These are phyloP conservation scores for Xylariaceae sp. DNA, from an alignment of 2,329 filamentous ascomycete species.

Conservation along the genomic window DNA sequence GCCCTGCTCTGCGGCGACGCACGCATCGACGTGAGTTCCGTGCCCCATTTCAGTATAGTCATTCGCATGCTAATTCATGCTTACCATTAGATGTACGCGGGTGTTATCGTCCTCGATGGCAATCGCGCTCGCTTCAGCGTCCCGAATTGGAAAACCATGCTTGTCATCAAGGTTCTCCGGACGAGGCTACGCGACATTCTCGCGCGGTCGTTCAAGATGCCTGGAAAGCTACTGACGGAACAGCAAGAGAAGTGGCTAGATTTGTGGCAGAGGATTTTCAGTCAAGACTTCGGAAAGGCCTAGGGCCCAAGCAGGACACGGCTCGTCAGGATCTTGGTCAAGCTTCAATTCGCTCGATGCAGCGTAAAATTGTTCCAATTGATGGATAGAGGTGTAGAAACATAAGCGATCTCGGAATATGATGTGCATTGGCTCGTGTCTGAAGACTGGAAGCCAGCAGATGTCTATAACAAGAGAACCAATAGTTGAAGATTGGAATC, in stretches of 20 bases:
- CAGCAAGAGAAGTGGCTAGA: constrained; percentile 72
- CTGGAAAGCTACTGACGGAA: constrained; percentile 56
- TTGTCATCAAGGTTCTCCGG: constrained; percentile 81
- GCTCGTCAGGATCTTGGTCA: too few relatives aligned
- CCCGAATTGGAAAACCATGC: constrained; percentile 83
- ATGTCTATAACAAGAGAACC: too few relatives aligned
- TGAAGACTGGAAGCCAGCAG: too few relatives aligned
- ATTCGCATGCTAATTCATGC: neutral
- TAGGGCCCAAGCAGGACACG: too few relatives aligned
- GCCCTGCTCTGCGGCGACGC: constrained; percentile 83
- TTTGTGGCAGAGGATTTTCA: constrained; percentile 68
- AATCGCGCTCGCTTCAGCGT: constrained; percentile 82
- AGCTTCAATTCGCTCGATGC: too few relatives aligned
- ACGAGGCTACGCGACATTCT: constrained; percentile 71
- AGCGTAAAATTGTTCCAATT: too few relatives aligned
- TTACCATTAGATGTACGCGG: constrained; percentile 66
- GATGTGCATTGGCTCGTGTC: too few relatives aligned
- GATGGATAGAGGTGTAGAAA: too few relatives aligned
- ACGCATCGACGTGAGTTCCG: constrained; percentile 66
- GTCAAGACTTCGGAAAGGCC: constrained; percentile 35
- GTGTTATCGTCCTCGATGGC: constrained; percentile 80
- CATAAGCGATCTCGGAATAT: too few relatives aligned
- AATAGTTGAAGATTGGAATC: too few relatives aligned
- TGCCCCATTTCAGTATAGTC: neutral
- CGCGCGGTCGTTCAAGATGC: constrained; percentile 63